A percentile compares a stretch with the other conserved stretches of the same genome.
phyloP scores from a whole-genome alignment of 116 monocot species.

The Dioscorea cayenensis region DNA sequence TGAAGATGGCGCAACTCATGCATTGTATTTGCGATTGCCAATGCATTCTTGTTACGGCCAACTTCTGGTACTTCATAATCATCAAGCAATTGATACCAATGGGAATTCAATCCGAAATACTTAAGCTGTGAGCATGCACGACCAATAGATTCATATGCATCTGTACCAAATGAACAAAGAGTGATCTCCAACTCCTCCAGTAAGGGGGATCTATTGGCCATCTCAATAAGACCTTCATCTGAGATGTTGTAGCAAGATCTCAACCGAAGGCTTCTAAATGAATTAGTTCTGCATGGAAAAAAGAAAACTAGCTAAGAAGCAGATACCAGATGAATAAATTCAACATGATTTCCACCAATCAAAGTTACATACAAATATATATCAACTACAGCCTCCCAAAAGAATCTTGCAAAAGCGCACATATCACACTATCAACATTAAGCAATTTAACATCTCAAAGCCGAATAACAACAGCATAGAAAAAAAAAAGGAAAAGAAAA shows the following conservation, averaged over 20 bases:
- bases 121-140: conserved; percentile 5
- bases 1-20: conserved; percentile 19
- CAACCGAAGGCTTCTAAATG: conserved; percentile 15
- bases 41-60: conserved; percentile 1
- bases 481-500: not conserved
- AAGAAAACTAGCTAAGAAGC: not conserved
- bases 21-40: conserved; percentile 24
- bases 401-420: not conserved
- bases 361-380: not conserved
- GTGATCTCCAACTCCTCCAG: conserved; percentile 24
- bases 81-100: not conserved
- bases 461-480: not conserved
- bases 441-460: not conserved
- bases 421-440: not conserved
- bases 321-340: not conserved
- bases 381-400: not conserved
- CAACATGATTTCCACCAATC: not conserved
- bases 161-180: conserved; percentile 4
- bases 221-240: conserved; percentile 10
- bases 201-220: conserved; percentile 10
- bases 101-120: conserved; percentile 5
- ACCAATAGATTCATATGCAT: conserved; percentile 9
- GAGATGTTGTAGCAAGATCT: conserved; percentile 20
- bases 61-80: not conserved
- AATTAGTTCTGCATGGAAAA: conserved; percentile 9